Evolutionary conservation across 2,329 filamentous ascomycete genomes (phyloP), one percentile per base, ranked within the genome.

Genomic region (Massarina eburnea): DNA sequence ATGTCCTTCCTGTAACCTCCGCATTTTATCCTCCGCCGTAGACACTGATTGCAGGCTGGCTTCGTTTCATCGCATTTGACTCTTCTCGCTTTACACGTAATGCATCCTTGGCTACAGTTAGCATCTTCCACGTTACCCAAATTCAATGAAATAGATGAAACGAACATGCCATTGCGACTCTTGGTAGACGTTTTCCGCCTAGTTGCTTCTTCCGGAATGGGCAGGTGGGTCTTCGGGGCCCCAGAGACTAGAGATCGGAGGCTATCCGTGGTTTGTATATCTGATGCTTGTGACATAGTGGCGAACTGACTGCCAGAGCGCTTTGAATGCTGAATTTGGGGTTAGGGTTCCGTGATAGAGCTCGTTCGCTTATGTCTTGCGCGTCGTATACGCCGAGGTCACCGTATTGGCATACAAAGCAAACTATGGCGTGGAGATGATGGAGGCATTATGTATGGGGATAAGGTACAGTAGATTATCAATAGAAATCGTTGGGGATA

Each of bases 61-160:
- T 88, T 87, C 39, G 79, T 81, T 70, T 88, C 85, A 65, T 86
- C 85, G 70, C 85, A 88, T 70, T 88, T 88, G 38, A 88, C 71
- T 54, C 85, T 76, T 69, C 87, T 86, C 47, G 81, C 77, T 70
- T 88, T 88, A 73, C 85, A 88, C 45, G 85, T 87, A 53, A 83
- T 77, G 68, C 85, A 88, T 58, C 85, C 84, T 87, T 39, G 53
- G 9, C 21, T 4, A 21, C 8, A 20, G 39, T 42, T 37, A 39
- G 39, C 20, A 43, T 9, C 34, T 22, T 29, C 15, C 24, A 12
- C 21, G 34, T 41, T 19, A 20, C 22, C 34, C 8, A 39, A 32
- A 37, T 37, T 33, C 32, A 45, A 38, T 41, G 38, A 39, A 47
- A 41, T 26, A 45, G 17, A 36, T 24, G 39, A 41, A 41, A 37